A percentile compares a stretch with the other conserved stretches of the same genome.
Conservation (phyloP, 2,329 filamentous ascomycete genomes). For the Epichloe glyceriae region DNA sequence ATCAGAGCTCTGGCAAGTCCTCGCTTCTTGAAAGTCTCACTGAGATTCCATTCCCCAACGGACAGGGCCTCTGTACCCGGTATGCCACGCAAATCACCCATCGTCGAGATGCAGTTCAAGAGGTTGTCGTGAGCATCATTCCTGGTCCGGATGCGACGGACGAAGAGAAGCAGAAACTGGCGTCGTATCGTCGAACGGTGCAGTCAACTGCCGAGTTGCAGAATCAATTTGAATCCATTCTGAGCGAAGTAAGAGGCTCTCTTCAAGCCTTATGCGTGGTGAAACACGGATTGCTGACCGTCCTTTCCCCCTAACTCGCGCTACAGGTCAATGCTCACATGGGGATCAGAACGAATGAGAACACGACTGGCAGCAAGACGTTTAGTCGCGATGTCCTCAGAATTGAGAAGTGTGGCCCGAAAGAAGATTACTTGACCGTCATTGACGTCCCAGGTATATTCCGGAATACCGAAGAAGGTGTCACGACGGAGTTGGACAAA, state of each 20-base stretch:
- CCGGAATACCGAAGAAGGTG: constrained; percentile 16
- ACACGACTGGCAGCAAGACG: constrained; percentile 7
- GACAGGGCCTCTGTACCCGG: constrained; percentile 31
- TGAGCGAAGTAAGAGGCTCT: constrained; percentile 22
- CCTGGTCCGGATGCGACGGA: constrained; percentile 9
- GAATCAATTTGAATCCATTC: constrained; percentile 21
- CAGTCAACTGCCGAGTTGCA: not conserved
- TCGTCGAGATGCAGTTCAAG: constrained; percentile 17
- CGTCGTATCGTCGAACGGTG: not conserved
- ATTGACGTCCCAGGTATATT: constrained; percentile 45
- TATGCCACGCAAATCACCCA: constrained; percentile 27
- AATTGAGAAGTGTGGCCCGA: constrained; percentile 30
- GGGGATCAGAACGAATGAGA: constrained; percentile 23
- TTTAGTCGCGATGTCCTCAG: constrained; percentile 34
- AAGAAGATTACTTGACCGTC: constrained; percentile 34
- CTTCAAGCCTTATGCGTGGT: not conserved
- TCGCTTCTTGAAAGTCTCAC: constrained; percentile 61
- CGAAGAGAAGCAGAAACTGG: constrained; percentile 3
- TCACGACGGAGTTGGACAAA: constrained; percentile 33
- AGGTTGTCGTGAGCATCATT: constrained; percentile 28
- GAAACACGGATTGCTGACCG: not conserved
- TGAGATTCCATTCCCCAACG: constrained; percentile 33
- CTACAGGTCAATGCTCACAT: constrained; percentile 27
- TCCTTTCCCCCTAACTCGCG: not conserved
- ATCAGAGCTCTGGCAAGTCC: constrained; percentile 77